Conservation (phyloP, 2,329 filamentous ascomycete genomes). For the Fusarium hostae region DNA sequence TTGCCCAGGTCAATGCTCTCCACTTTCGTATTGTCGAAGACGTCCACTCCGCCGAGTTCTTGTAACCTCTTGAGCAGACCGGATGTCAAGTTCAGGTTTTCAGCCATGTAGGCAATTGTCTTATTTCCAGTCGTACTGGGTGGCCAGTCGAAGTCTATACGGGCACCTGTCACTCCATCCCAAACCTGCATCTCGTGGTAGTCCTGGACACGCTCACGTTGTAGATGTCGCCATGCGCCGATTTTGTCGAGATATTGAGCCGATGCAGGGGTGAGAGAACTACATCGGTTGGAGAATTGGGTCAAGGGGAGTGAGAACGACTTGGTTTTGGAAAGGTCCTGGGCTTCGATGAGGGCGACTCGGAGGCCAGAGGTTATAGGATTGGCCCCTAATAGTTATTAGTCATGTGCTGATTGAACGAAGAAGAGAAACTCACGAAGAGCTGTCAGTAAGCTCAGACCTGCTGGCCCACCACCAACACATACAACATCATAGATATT, state of each 20-base stretch:
- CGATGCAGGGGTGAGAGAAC: slow-evolving; percentile 90
- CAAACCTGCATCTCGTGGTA: slow-evolving; percentile 99
- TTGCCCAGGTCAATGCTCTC: slow-evolving; percentile 81
- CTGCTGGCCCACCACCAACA: slow-evolving; percentile 89
- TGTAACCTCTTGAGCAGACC: slow-evolving; percentile 78
- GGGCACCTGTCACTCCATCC: slow-evolving; percentile 90
- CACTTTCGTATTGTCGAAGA: slow-evolving; percentile 82
- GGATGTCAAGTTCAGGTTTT: slow-evolving; percentile 89
- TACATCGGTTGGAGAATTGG: slow-evolving; percentile 92
- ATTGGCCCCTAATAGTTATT: slow-evolving; percentile 70
- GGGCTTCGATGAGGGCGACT: slow-evolving; percentile 89
- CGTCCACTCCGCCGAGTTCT: slow-evolving; percentile 73
- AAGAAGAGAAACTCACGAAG: slow-evolving; percentile 64
- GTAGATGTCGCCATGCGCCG: slow-evolving; percentile 85
- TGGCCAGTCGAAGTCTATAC: slow-evolving; percentile 87
- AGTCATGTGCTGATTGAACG: neutral
- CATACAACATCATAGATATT: slow-evolving; percentile 95
- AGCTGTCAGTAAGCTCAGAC: slow-evolving; percentile 82
- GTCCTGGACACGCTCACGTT: slow-evolving; percentile 78
- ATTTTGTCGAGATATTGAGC: slow-evolving; percentile 84
- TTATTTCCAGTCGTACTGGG: slow-evolving; percentile 59
- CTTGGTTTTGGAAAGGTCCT: slow-evolving; percentile 78
- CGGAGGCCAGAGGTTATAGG: slow-evolving; percentile 80
- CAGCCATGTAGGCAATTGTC: slow-evolving; percentile 94
- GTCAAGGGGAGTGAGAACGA: slow-evolving; percentile 73